Evolutionary conservation across 2,329 filamentous ascomycete species (phyloP), one percentile per base, ranked within the genome.

Genomic region (Sporothrix inflata): DNA sequence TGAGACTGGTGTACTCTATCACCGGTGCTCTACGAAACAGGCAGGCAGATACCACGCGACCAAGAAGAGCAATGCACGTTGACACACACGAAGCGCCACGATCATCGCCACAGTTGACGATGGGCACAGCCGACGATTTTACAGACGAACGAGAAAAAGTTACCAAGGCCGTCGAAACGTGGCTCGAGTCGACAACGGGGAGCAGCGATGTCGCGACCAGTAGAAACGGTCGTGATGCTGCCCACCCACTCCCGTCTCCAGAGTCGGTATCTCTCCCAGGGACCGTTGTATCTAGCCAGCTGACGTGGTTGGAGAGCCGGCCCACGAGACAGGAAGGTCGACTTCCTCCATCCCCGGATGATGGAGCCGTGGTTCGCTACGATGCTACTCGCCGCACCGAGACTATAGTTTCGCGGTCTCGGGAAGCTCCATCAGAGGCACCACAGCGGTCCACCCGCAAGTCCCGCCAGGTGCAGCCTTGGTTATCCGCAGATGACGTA

Each of bases 1-100:
- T 97, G 73, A 88, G 88, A 74, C 77, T 91, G 4, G 97, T 95
- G 81, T 92, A 93, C 75, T 78, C 90, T 7, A 78, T 91, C 1
- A 81, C 92, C n/a, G 83, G 83, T 30, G 74, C 84, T 3, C 74
- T 86, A 38, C 55, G 71, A 53, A 67, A 49, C 14, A 67, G 68
- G 24, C 51, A 14, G 14, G 7, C 19, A 11, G 19, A 4, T 1
- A 4, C 2, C 21, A 9, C 8, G 4, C 7, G 12, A 7, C 38
- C 49, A 19, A 34, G 11, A 27, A 3, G n/a, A 51, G 53, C 21
- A 14, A 24, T 5, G 4, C 16, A 27, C 8, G 45, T 19, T 6
- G 3, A 27, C 21, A 21, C 38, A 7, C 16, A 14, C 9, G 49
- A 55, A 24, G 24, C 40, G 16, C 5, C 40, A 49, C 24, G 38